Evolutionary conservation across 306 rosid species (phyloP), one percentile per base, ranked within the genome.

Genomic region (Albizia julibrissin): DNA sequence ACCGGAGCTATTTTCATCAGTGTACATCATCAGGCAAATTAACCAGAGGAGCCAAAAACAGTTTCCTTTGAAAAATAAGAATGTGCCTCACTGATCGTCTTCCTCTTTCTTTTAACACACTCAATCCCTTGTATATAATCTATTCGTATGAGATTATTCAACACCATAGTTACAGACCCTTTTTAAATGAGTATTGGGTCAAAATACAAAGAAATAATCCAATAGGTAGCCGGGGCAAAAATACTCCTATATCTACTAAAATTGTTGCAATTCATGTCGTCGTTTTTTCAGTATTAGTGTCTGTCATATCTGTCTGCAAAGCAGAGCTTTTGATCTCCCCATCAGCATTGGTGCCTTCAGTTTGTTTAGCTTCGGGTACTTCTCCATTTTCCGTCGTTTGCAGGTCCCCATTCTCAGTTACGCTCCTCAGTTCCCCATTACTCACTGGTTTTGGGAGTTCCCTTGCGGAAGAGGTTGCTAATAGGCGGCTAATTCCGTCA

Each of bases 381-480:
- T 83, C 90, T 54, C 98, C 96, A 42, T 95, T 92, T 79, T 91
- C 97, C 75, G 81, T 65, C 22, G 83, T 81, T 39, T 89, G 87
- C 84, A 85, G 47, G 43, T 87, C 86, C 0, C 94, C 99, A 31
- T 92, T 95, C 84, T 88, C 97, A 50, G 87, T 76, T 34, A 71
- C 34, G 73, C 50, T 80, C 80, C 84, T 88, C 73, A 31, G 85
- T 74, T 91, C 92, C 46, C 76, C 90, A 37, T 85, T 88, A 65
- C 61, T 83, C 70, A 90, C 89, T 21, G 92, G 89, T 89, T 89
- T 89, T 3, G 87, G 88, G 69, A 82, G 90, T 81, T 89, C 92
- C 89, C 97, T 88, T n/a, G 96, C 85, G 27, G 91, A 85, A 74
- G 98, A 86, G 73, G 94, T 81, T 1, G 87, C 85, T 85, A 93